Evolutionary conservation across 768 basidiomycete species (phyloP), one percentile per base, ranked within the genome.

Genomic region (Strobilomyces echinocephalus): DNA sequence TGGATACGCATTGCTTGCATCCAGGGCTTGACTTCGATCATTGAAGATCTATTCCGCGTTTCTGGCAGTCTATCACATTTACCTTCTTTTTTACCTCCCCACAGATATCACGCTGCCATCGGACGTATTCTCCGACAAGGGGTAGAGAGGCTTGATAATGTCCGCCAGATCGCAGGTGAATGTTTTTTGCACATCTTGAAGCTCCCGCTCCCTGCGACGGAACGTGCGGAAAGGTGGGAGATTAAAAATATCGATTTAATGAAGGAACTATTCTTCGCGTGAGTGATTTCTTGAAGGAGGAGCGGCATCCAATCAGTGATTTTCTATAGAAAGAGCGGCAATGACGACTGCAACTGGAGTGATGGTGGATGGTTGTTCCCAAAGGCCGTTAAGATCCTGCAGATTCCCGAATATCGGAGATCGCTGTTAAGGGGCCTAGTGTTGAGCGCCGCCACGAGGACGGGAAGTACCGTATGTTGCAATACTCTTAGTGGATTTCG

Each of bases 1-100:
- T 97, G 94, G 93, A 80, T 94, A 48, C 88, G 95, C 57, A 79
- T 88, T 8, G 82, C 84, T 2, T 89, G 86, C 61, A 78, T 94
- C 47, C 76, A 75, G 43, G 86, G 87, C 10, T 71, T 94, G 51
- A 75, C 81, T 16, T 71, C 74, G 8, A 70, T 83, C 53, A 72
- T 79, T 41, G 73, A 77, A 60, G 72, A 79, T 24, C 62, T 91
- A 4, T 75, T 87, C 59, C 61, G 68, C 12, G 63, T 73, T 42
- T 75, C 80, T 24, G 61, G 53, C 49, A 61, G 57, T n/a, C 61
- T 81, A 30, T 63, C 74, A 1, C 69, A 77, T 47, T 79, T 85
- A 53, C 70, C 73, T n/a, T 70, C 70, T 21, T 91, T 85, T 66
- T 72, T 92, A 38, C 81, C 87, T 16, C 71, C 82, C 7, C 62